A percentile compares a stretch with the other conserved stretches of the same genome.
Evolutionary conservation across 2,329 filamentous ascomycete genomes (phyloP).

Genomic region (Grosmannia huntii): DNA sequence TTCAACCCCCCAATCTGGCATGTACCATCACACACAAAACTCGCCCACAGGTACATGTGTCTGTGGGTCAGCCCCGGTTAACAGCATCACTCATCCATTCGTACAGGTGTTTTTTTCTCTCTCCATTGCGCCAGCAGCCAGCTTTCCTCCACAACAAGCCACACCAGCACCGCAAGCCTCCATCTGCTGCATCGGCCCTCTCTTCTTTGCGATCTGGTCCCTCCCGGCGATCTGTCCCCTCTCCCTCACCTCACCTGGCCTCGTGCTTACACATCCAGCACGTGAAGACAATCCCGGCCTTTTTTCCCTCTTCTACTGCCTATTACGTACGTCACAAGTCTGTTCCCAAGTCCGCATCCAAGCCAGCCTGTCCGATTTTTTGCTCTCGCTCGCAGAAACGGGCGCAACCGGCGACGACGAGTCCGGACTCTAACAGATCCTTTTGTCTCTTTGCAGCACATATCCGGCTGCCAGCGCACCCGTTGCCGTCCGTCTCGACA

Average conservation of each 20-base stretch:
- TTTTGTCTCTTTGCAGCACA: neutral
- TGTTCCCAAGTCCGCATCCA: neutral
- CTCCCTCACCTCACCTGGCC: neutral
- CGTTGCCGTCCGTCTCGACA: neutral
- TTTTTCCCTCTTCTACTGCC: neutral
- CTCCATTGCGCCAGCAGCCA: neutral
- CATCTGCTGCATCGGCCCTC: neutral
- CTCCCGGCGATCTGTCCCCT: neutral
- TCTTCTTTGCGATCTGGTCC: neutral
- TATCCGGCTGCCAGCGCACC: neutral
- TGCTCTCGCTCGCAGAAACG: neutral
- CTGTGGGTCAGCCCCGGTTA: neutral
- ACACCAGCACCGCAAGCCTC: neutral
- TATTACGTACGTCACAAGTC: neutral
- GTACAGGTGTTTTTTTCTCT: neutral
- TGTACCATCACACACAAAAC: neutral
- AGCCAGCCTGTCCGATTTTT: neutral
- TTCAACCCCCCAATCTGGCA: neutral
- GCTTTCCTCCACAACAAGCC: neutral
- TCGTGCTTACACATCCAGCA: neutral
- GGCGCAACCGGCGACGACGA: neutral
- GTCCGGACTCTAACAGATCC: neutral
- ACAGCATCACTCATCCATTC: neutral
- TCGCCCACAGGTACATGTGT: neutral
- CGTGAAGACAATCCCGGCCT: neutral